Conservation (phyloP, 2,329 filamentous ascomycete genomes). For the Tolypocladium nubicola region DNA sequence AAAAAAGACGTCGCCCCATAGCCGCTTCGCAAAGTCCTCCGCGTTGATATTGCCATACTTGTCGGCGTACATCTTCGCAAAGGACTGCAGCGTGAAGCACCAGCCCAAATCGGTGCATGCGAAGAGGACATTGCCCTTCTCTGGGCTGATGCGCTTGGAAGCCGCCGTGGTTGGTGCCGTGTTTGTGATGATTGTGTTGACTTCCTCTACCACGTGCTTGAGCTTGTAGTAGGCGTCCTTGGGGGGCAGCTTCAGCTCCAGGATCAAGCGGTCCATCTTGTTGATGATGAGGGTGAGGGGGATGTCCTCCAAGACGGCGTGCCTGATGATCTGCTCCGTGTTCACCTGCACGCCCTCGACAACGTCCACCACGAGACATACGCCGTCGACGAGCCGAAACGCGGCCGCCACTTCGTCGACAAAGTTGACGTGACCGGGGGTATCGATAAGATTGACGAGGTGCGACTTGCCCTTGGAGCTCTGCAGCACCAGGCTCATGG, state of each 20-base stretch:
- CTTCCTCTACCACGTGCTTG: conserved; percentile 96
- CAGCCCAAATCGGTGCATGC: conserved; percentile 88
- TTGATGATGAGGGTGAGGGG: conserved; percentile 88
- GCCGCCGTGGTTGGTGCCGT: conserved; percentile 73
- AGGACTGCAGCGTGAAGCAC: conserved; percentile 92
- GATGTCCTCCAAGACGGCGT: conserved; percentile 81
- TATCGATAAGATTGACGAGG: conserved; percentile 89
- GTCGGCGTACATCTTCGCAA: conserved; percentile 92
- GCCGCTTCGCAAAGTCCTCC: conserved; percentile 68
- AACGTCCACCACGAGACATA: conserved; percentile 89
- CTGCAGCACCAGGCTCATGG: conserved; percentile 87
- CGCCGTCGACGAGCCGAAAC: conserved; percentile 77
- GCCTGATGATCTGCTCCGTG: conserved; percentile 94
- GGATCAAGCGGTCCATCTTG: conserved; percentile 91
- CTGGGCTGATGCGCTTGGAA: conserved; percentile 73
- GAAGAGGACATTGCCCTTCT: conserved; percentile 97
- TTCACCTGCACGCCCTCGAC: conserved; percentile 99
- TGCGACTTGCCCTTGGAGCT: conserved; percentile 90
- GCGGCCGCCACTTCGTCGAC: conserved; percentile 92
- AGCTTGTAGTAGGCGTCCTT: conserved; percentile 98
- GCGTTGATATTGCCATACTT: conserved; percentile 74
- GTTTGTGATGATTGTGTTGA: conserved; percentile 91
- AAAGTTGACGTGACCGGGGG: conserved; percentile 96
- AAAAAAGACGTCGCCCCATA: conserved; percentile 97
- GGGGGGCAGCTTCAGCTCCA: conserved; percentile 89